Percentiles rank a stretch among this genome's conserved stretches.
Evolutionary conservation across 768 basidiomycete genomes (phyloP).

Genomic region (Lactarius indigo): DNA sequence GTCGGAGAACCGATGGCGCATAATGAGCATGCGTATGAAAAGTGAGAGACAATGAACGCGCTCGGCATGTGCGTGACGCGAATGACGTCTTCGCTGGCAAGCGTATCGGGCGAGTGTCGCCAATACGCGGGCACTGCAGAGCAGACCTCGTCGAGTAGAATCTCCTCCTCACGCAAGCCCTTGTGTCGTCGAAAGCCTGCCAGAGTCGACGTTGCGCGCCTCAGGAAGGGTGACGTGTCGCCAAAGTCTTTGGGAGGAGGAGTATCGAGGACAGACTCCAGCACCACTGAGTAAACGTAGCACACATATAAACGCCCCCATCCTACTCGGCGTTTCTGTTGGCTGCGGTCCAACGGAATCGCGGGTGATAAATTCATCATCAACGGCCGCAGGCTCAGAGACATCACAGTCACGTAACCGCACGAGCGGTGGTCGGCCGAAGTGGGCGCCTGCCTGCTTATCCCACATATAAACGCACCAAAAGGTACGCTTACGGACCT

Average conservation of each 20-base stretch:
- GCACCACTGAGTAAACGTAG: slow-evolving; percentile 80
- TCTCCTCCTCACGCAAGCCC: slow-evolving; percentile 76
- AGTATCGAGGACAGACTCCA: slow-evolving; percentile 84
- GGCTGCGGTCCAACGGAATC: slow-evolving; percentile 67
- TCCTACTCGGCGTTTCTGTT: slow-evolving; percentile 65
- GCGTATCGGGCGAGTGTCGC: slow-evolving; percentile 75
- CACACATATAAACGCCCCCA: slow-evolving; percentile 76
- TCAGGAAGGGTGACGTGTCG: slow-evolving; percentile 74
- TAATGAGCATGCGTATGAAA: slow-evolving; percentile 81
- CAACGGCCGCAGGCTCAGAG: slow-evolving; percentile 78
- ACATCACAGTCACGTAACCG: slow-evolving; percentile 88
- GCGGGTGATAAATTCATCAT: slow-evolving; percentile 84
- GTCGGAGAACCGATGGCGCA: slow-evolving; percentile 82
- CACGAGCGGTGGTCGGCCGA: slow-evolving; percentile 85
- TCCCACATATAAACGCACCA: slow-evolving; percentile 98
- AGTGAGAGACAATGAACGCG: slow-evolving; percentile 85
- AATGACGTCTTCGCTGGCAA: slow-evolving; percentile 82
- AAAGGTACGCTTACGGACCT: slow-evolving; percentile 91
- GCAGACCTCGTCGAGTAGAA: slow-evolving; percentile 75
- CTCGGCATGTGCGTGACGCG: slow-evolving; percentile 85
- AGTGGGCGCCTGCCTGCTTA: slow-evolving; percentile 86
- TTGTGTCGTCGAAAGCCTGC: slow-evolving; percentile 57
- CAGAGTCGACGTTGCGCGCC: slow-evolving; percentile 65
- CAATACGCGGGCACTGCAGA: slow-evolving; percentile 69
- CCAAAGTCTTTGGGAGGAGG: slow-evolving; percentile 61